A percentile compares a stretch with the other conserved stretches of the same genome.
Conservation (phyloP, 306 rosid genomes). For the Benincasa hispida region DNA sequence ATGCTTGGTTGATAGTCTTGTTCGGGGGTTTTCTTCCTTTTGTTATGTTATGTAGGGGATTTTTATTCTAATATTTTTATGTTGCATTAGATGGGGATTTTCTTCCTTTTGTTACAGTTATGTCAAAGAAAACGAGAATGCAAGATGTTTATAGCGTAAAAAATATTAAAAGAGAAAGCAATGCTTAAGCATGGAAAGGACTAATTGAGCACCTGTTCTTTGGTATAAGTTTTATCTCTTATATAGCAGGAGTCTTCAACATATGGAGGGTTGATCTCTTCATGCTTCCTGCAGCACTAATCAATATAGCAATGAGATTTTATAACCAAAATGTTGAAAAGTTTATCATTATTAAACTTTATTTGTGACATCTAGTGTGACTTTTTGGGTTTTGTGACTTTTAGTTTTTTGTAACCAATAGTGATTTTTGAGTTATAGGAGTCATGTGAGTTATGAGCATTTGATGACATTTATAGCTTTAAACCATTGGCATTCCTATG, state of each 20-base stretch:
- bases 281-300: slow-evolving; percentile 25
- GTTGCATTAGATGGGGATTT: not conserved
- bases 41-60: too few species aligned
- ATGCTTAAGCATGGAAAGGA: not conserved
- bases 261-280: slow-evolving; percentile 29
- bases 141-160: not conserved
- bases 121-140: not conserved
- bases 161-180: not conserved
- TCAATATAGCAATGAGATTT: not conserved
- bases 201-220: slow-evolving; percentile 18
- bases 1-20: too few species aligned
- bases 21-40: too few species aligned
- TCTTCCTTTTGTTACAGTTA: not conserved
- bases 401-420: too few species aligned
- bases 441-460: too few species aligned
- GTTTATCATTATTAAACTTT: too few species aligned
- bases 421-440: too few species aligned
- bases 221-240: slow-evolving; percentile 29
- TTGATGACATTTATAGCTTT: too few species aligned
- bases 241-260: slow-evolving; percentile 31
- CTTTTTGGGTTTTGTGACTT: too few species aligned
- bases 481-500: too few species aligned
- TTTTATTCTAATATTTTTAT: too few species aligned
- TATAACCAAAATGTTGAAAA: not conserved
- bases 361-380: too few species aligned